phyloP scores from a whole-genome alignment of 163 green algal species.

The Prototheca cutis region DNA sequence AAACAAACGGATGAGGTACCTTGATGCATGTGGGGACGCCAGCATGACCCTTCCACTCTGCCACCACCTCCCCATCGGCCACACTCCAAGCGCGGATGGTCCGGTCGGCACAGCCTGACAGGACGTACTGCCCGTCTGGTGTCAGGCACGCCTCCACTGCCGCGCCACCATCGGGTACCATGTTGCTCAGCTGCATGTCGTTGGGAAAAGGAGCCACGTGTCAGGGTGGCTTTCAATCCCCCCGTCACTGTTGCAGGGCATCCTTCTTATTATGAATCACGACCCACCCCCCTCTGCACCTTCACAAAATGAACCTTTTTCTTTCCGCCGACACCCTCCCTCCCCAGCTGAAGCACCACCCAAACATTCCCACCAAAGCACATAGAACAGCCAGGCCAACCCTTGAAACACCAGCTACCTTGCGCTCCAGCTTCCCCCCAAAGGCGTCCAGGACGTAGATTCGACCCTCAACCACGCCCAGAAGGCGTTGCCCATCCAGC shows the following conservation, averaged over 20 bases:
- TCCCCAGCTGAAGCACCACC: too few relatives aligned
- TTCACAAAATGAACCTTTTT: too few relatives aligned
- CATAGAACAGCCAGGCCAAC: too few relatives aligned
- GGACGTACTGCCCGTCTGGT: constrained; percentile 68
- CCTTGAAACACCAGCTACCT: constrained; percentile 24
- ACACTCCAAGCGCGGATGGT: constrained; percentile 70
- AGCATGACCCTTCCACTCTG: constrained; percentile 48
- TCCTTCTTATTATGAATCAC: too few relatives aligned
- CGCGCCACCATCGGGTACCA: constrained; percentile 40
- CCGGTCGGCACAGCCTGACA: constrained; percentile 72
- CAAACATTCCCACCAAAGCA: too few relatives aligned
- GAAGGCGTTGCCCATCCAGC: constrained; percentile 68
- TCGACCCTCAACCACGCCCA: constrained; percentile 57
- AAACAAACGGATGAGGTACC: too few relatives aligned
- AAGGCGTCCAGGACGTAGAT: constrained; percentile 85
- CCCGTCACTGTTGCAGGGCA: too few relatives aligned
- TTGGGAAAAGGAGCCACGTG: too few relatives aligned
- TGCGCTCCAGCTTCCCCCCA: constrained; percentile 38
- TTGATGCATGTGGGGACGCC: constrained; percentile 60
- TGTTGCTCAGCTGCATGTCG: constrained; percentile 27
- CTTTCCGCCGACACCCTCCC: too few relatives aligned
- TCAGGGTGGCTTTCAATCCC: too few relatives aligned
- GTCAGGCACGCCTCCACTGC: constrained; percentile 68
- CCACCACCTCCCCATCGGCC: constrained; percentile 49
- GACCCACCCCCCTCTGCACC: too few relatives aligned